Conservation (phyloP, 345 rosid genomes). For the Cardamine occulta region DNA sequence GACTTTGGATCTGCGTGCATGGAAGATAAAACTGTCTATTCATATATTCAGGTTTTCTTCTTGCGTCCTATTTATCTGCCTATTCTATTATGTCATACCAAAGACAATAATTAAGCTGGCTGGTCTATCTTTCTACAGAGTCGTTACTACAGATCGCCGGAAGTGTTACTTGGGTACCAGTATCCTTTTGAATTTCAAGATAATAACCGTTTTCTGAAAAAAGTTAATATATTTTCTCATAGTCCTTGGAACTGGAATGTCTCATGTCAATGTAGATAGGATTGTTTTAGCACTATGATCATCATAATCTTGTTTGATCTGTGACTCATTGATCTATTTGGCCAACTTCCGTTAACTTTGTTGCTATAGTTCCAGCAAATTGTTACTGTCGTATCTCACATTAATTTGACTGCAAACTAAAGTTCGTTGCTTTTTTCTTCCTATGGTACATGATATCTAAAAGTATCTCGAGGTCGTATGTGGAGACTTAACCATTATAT, state of each 20-base stretch:
- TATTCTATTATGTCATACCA: conserved; percentile 31
- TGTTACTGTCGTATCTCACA: conserved; percentile 4
- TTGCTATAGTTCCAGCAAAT: conserved; percentile 23
- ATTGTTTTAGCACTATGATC: conserved; percentile 22
- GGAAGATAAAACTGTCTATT: conserved; percentile 98
- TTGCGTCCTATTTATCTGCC: conserved; percentile 8
- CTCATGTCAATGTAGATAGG: conserved; percentile 22
- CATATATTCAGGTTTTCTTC: conserved; percentile 88
- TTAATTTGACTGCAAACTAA: conserved; percentile 18
- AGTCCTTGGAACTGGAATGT: conserved; percentile 13
- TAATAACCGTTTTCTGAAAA: not conserved
- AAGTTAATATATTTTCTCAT: not conserved
- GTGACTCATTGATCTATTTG: conserved; percentile 9
- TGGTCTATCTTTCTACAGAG: conserved; percentile 68
- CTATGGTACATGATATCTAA: conserved; percentile 18
- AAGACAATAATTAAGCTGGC: conserved; percentile 20
- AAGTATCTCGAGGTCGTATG: conserved; percentile 19
- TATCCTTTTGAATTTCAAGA: conserved; percentile 62
- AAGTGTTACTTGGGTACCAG: conserved; percentile 98
- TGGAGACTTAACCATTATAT: conserved; percentile 53
- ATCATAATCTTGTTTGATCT: conserved; percentile 25
- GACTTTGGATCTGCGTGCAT: conserved; percentile 99
- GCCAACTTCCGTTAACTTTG: not conserved
- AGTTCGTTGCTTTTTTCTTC: not conserved
- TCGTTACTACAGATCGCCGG: conserved; percentile 98